Percentiles rank a stretch among this genome's conserved stretches.
These are phyloP conservation scores for Elsinoe perseae DNA, from an alignment of 2,329 filamentous ascomycete genomes.

Conservation along the genomic window DNA sequence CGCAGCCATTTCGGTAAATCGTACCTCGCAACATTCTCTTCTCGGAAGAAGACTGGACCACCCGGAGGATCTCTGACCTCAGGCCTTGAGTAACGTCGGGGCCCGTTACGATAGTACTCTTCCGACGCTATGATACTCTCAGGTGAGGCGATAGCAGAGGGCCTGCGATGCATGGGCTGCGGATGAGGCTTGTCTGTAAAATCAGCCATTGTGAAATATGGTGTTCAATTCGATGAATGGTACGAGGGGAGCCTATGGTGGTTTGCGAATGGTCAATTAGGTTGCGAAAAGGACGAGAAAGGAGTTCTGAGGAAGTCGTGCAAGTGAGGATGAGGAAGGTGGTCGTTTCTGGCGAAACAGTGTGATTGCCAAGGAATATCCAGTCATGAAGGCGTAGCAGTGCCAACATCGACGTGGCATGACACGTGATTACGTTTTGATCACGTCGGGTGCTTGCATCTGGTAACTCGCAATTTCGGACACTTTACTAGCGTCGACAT, in stretches of 20 bases:
- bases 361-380: neutral
- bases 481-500: neutral
- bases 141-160: neutral
- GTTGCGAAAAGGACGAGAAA: neutral
- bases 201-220: slow-evolving; percentile 19
- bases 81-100: neutral
- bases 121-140: neutral
- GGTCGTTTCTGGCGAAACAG: neutral
- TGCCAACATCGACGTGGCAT: neutral
- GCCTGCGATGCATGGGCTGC: neutral
- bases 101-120: neutral
- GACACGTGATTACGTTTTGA: neutral
- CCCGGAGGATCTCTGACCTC: neutral
- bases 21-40: neutral
- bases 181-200: slow-evolving; percentile 29
- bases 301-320: neutral
- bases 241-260: neutral
- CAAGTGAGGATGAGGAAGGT: neutral
- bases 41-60: neutral
- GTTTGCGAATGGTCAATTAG: slow-evolving; percentile 4
- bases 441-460: neutral
- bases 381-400: neutral
- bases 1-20: neutral
- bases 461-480: neutral
- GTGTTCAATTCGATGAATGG: neutral